Evolutionary conservation across 208 protist species (phyloP), one percentile per base, ranked within the genome.

Genomic region (Leishmania amazonensis): DNA sequence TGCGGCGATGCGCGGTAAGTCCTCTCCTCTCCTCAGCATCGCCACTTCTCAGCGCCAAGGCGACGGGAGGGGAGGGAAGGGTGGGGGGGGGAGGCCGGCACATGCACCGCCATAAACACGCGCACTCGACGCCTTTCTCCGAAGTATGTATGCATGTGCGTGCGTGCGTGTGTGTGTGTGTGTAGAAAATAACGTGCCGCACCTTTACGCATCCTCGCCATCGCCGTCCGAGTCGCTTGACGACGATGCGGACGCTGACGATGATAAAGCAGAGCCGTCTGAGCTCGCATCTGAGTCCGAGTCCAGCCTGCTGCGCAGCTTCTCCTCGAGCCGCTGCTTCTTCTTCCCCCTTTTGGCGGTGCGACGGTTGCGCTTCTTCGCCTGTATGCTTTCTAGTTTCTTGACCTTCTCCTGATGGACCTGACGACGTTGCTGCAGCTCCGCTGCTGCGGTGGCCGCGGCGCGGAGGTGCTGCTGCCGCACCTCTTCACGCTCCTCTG

Each of bases 401-500:
- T 83, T 54, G 58, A 86, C 86, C 83, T 95, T 96, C 7, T 42
- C 88, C 64, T 89, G 78, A 28, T 91, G 88, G 77, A 21, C 83
- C 84, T 87, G 79, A 42, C 85, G 83, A 17, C 79, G 80, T 71
- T 85, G 87, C 78, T 83, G 85, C 64, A 72, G 76, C 47, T 85
- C 83, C 8, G 83, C 75, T 4, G 78, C 83, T 6, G 85, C 81
- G 4, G 85, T 84, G 13, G 89, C 89, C 40, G 85, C 85, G 31
- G 45, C 57, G 60, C 88, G 85, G 42, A 94, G 73, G 51, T 90
- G 88, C 35, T 90, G 84, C 58, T 88, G 88, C 2, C 94, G 87
- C 81, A 88, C 64, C 74, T 81, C 83, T 67, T 96, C 94, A 31
- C 85, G 85, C 76, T 96, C 91, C 73, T 95, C 87, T 17, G 90